Base-by-base conservation (phyloP, 108 stramenopile species). In the Cyclotella atomus region DNA sequence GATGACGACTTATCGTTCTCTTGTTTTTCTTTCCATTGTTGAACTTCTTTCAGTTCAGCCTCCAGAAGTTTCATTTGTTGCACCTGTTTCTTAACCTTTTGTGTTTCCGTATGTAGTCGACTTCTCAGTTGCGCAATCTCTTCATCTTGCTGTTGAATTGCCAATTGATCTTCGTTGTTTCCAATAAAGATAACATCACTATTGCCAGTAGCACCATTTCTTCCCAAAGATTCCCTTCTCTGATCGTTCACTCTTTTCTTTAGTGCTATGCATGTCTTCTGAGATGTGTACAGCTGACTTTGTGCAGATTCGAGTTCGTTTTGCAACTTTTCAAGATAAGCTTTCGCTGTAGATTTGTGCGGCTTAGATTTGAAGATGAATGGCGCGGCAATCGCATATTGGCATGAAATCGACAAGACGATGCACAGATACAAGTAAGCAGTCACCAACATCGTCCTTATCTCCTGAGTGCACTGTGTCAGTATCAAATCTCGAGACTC, bases 201-300 rank as follows among this genome's bases (percentile, higher is more conserved):
- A 14, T 41, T 29, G 24, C 35, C 36, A 59, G 32, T 17, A 49
- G 28, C 49, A 67, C 21, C 36, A 55, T 21, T 35, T 34, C 30
- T 49, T 24, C 59, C 30, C 66, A 79, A 61, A 62, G 59, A 41
- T 28, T 79, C 78, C n/a, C 21, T 72, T 35, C 66, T 30, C 5
- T 73, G 78, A 52, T 68, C 71, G 24, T 79, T 71, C 28, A 65
- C 56, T 62, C 78, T 57, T 44, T 68, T 68, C 46, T 68, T 57
- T 27, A 79, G 60, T 8, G 71, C 57, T 17, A 17, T 61, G 44
- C 78, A 79, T 55, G 71, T 79, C 43, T 79, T 68, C 55, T 79
- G 78, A 1, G 78, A 79, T 20, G 59, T 50, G 60, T 79, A 79
- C 9, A 79, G 66, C 36, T 79, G 67, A 29, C 71, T 66, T 45